Percentiles rank a stretch among this genome's conserved stretches.
Conservation (phyloP, 768 basidiomycete species). For the Dacryopinax spathularia region DNA sequence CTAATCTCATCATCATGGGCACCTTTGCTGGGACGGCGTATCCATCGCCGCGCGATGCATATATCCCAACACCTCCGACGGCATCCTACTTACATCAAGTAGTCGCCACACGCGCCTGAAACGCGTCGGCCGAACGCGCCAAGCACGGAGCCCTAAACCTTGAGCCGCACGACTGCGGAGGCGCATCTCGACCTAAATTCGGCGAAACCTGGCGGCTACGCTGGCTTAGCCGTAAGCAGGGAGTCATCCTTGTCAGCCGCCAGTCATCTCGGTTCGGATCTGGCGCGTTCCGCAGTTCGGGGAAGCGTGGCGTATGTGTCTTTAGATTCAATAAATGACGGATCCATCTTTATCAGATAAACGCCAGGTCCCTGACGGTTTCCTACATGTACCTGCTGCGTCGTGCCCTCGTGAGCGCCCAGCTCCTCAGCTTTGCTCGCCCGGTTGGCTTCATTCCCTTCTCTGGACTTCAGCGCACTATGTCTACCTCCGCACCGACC, state of each 20-base stretch:
- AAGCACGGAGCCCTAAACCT: not conserved
- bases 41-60: too few relatives aligned
- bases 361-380: not conserved
- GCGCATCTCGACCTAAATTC: not conserved
- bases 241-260: not conserved
- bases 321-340: not conserved
- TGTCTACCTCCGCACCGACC: not conserved
- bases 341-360: not conserved
- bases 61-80: too few relatives aligned
- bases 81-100: too few relatives aligned
- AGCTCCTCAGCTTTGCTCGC: not conserved
- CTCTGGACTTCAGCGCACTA: not conserved
- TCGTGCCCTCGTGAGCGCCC: not conserved
- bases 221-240: not conserved
- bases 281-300: not conserved
- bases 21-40: too few relatives aligned
- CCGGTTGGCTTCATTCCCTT: not conserved
- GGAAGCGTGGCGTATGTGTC: not conserved
- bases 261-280: not conserved
- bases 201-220: not conserved
- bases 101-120: too few relatives aligned
- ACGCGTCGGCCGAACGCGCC: not conserved
- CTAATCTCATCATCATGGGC: too few relatives aligned
- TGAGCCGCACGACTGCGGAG: slow-evolving; percentile 1
- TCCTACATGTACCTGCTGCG: not conserved